A percentile compares a stretch with the other conserved stretches of the same genome.
Conservation (phyloP, 768 basidiomycete species). For the Tricholoma sp. region DNA sequence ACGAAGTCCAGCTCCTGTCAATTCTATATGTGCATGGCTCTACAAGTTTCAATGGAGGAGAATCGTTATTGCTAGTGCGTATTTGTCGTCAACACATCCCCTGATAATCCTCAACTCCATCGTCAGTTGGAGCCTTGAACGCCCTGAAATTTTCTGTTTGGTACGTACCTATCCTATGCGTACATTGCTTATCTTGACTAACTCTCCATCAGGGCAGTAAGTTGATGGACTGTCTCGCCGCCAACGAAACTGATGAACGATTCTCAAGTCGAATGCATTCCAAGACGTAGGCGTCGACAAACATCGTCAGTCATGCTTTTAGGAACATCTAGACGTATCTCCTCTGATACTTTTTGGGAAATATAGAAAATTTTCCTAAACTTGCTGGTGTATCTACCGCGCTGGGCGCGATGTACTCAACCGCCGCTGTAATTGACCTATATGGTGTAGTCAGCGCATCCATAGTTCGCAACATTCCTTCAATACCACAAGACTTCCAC, state of each 20-base stretch:
- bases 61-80: conserved; percentile 32
- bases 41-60: conserved; percentile 39
- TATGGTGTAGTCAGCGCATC: conserved; percentile 14
- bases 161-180: conserved; percentile 20
- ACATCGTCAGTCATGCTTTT: conserved; percentile 12
- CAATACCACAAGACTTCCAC: background rate
- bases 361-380: conserved; percentile 21
- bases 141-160: conserved; percentile 31
- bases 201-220: conserved; percentile 19
- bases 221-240: background rate
- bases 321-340: background rate
- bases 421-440: conserved; percentile 17
- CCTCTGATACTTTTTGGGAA: background rate
- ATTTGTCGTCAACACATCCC: background rate
- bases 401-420: conserved; percentile 28
- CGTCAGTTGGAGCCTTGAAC: conserved; percentile 34
- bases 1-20: conserved; percentile 14
- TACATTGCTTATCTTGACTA: background rate
- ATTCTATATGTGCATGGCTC: conserved; percentile 29
- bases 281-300: conserved; percentile 31
- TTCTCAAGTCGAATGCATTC: conserved; percentile 26
- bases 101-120: background rate
- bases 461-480: conserved; percentile 5
- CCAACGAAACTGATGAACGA: background rate
- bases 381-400: conserved; percentile 31